Base-by-base conservation (phyloP, 2,329 filamentous ascomycete genomes). In the Teratosphaeria zuluensis region DNA sequence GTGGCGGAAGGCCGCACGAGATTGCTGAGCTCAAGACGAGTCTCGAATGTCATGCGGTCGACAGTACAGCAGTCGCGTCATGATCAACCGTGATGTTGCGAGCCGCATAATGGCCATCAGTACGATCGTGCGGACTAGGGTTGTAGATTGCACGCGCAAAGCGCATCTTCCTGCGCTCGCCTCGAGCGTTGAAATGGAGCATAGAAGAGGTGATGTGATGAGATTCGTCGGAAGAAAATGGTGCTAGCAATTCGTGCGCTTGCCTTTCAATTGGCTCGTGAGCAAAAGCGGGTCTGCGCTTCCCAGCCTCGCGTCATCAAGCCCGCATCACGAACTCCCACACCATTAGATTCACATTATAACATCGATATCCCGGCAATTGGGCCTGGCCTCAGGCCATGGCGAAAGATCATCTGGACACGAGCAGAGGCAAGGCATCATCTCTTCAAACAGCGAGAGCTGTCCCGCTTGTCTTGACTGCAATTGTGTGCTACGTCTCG, bases 401-500 rank as follows among this genome's bases (percentile, higher is more conserved):
- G 42, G 42, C 42, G 4, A 48, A 48, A 19, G 19, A 48, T 19
- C 9, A 2, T 2, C 19, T n/a, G 1, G 42, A 48, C n/a, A 24
- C 42, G 5, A 12, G 16, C n/a, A 48, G 42, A 21, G 54, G 54
- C 54, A 19, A 21, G 33, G 21, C 31, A 16, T 30, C 38, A 46
- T 66, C 67, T 28, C 58, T 70, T 28, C 61, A 56, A 21, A 65
- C 64, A n/a, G 67, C 69, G 12, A 62, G 63, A 53, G 63, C 65
- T 46, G 66, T 71, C 11, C 69, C 69, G 11, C 57, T 64, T 1
- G 61, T 71, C 48, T 62, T 72, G 24, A 63, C 63, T 12, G 54
- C 64, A 33, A 64, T 70, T 58, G 65, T 70, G 31, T 64, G 61
- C 24, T 71, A 71, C 61, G 65, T 58, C 46, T 64, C 62, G 19